Evolutionary conservation across 2,329 filamentous ascomycete genomes (phyloP).

Genomic region (Thielaviopsis ethacetica): DNA sequence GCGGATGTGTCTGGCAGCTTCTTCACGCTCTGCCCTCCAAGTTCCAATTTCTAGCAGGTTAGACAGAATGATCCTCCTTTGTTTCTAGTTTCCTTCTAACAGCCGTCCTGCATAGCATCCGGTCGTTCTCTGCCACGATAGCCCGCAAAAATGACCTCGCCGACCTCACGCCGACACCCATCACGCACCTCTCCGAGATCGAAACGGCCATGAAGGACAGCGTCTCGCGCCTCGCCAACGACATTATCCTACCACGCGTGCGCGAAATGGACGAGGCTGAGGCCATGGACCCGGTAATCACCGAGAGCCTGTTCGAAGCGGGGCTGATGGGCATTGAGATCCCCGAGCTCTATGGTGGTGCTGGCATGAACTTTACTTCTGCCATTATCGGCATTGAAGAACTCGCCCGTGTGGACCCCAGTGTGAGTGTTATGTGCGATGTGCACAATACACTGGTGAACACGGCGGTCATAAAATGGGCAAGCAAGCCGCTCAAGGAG

Average conservation of each 20-base stretch:
- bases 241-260: conserved; percentile 76
- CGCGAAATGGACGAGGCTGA: conserved; percentile 97
- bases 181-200: conserved; percentile 80
- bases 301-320: conserved; percentile 93
- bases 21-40: not conserved
- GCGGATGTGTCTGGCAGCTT: not conserved
- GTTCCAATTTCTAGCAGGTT: not conserved
- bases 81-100: not conserved
- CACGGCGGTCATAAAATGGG: conserved; percentile 78
- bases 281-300: conserved; percentile 71
- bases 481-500: conserved; percentile 58
- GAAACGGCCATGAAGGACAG: conserved; percentile 79
- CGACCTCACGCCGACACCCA: conserved; percentile 74
- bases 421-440: conserved; percentile 86
- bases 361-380: conserved; percentile 96
- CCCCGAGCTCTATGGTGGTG: conserved; percentile 88
- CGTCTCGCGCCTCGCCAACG: conserved; percentile 79
- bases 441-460: conserved; percentile 98
- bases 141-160: conserved; percentile 48
- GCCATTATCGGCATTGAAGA: conserved; percentile 97
- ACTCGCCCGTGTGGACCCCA: conserved; percentile 82
- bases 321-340: conserved; percentile 96
- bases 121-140: conserved; percentile 44
- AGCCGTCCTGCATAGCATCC: conserved; percentile 19
- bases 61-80: not conserved